Evolutionary conservation across 768 basidiomycete genomes (phyloP), one percentile per base, ranked within the genome.

Genomic region (Rhodosporidiobolus sp.): DNA sequence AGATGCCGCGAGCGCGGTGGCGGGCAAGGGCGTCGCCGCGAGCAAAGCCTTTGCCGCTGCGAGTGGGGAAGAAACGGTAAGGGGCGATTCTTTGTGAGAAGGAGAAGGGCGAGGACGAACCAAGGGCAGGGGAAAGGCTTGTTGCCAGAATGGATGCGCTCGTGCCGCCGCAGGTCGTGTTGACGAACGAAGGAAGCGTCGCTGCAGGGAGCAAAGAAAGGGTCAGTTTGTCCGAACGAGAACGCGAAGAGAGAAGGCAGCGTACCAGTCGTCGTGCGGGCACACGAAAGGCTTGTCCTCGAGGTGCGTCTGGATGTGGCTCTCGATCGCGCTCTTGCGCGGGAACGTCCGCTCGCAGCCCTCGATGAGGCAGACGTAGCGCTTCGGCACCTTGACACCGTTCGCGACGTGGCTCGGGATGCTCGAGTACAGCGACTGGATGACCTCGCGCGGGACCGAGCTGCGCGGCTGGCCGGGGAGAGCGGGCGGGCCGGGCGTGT

Each of bases 221-320:
- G 0, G 34, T 55, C 24, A 64, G 57, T 14, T 16, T 49, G 34
- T 4, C 26, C 11, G 26, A 62, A 26, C 49, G 46, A 12, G 45
- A 62, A 60, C 48, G 22, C 24, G 49, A 62, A 49, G n/a, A 35
- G 30, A 34, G 24, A 57, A 16, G 19, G n/a, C 35, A 11, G 80
- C 83, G 76, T 63, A 83, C 82, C 83, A 83, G 55, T 80, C 80
- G n/a, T 75, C 71, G 43, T 78, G 79, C 0, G 77, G 72, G 68
- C 83, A 84, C 3, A 80, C 75, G 71, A 79, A 83, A 20, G 83
- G 83, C 78, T 83, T 83, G 78, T 83, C 82, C 70, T 82, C 82
- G 24, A 84, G 76, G 71, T 84, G 83, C 48, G 82, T 83, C 72
- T 84, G 82, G 63, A 83, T 82, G 75, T 84, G 83, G 50, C 77